A percentile compares a stretch with the other conserved stretches of the same genome.
phyloP scores from a whole-genome alignment of 108 stramenopile species.

The Nitzschia sp. region DNA sequence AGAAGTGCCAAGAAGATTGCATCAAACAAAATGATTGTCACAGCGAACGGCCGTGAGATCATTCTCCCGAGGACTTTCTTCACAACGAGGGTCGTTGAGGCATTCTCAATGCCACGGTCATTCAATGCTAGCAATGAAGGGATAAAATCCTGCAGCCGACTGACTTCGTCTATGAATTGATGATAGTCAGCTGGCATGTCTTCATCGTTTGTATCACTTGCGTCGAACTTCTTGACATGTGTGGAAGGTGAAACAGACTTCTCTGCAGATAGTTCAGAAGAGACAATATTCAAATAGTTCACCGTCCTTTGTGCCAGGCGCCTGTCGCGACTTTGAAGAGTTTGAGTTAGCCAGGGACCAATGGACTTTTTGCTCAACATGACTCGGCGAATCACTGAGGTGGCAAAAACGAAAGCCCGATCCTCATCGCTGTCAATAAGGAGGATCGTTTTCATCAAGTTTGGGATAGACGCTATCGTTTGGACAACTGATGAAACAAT shows the following conservation, averaged over 20 bases:
- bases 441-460: constrained; percentile 43
- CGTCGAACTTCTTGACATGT: neutral
- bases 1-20: constrained; percentile 41
- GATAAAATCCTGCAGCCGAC: constrained; percentile 46
- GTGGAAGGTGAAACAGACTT: neutral
- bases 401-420: constrained; percentile 37
- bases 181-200: neutral
- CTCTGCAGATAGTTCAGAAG: constrained; percentile 18
- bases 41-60: constrained; percentile 56
- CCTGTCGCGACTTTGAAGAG: constrained; percentile 37
- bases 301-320: constrained; percentile 37
- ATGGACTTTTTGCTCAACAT: constrained; percentile 40
- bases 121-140: constrained; percentile 52
- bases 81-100: constrained; percentile 53
- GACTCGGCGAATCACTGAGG: constrained; percentile 34
- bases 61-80: constrained; percentile 45
- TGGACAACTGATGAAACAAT: constrained; percentile 22
- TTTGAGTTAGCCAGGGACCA: constrained; percentile 48
- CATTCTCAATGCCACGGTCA: constrained; percentile 48
- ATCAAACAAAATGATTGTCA: constrained; percentile 53
- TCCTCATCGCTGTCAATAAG: constrained; percentile 47
- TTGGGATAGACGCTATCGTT: constrained; percentile 46
- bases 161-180: constrained; percentile 40
- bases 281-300: constrained; percentile 44
- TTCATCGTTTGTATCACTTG: neutral